A percentile compares a stretch with the other conserved stretches of the same genome.
These are phyloP conservation scores for Apiotrichum gamsii DNA, from an alignment of 1,284 basidiomycete genomes.

Conservation along the genomic window DNA sequence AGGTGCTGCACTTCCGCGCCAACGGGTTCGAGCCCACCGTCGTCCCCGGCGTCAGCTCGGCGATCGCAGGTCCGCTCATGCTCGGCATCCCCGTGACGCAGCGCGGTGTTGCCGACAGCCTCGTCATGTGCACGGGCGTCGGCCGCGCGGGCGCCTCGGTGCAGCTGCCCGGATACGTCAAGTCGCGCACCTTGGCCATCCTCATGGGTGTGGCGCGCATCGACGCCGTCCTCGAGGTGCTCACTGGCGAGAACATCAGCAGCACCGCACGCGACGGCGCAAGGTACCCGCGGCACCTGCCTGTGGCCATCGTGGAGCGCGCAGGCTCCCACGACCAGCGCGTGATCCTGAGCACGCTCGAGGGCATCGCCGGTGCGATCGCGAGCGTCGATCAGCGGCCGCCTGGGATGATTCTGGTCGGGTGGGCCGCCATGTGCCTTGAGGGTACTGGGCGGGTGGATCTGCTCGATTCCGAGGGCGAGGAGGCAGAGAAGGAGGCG, in stretches of 20 bases:
- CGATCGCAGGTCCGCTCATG: constrained; percentile 81
- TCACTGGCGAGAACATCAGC: constrained; percentile 38
- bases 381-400: constrained; percentile 80
- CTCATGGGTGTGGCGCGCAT: constrained; percentile 94
- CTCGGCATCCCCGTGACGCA: constrained; percentile 91
- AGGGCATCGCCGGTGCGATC: constrained; percentile 64
- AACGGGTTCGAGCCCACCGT: constrained; percentile 76
- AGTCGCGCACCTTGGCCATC: constrained; percentile 70
- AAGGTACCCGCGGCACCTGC: constrained; percentile 67
- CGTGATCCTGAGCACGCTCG: constrained; percentile 71
- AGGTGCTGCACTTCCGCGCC: constrained; percentile 81
- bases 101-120: constrained; percentile 81
- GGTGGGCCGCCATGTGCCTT: constrained; percentile 65
- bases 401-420: constrained; percentile 91
- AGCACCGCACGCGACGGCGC: constrained; percentile 49
- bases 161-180: constrained; percentile 75
- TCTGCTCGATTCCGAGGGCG: constrained; percentile 50
- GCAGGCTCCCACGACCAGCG: constrained; percentile 89
- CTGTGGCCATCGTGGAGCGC: constrained; percentile 89
- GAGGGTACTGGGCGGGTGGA: constrained; percentile 52
- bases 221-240: constrained; percentile 60
- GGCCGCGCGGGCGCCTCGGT: constrained; percentile 81
- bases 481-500: constrained; percentile 29
- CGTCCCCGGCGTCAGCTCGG: constrained; percentile 82
- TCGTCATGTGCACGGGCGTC: constrained; percentile 88